A percentile compares a stretch with the other conserved stretches of the same genome.
phyloP scores from a whole-genome alignment of 176 grass and related monocot genomes.

The Hsuehochloa calcarea region DNA sequence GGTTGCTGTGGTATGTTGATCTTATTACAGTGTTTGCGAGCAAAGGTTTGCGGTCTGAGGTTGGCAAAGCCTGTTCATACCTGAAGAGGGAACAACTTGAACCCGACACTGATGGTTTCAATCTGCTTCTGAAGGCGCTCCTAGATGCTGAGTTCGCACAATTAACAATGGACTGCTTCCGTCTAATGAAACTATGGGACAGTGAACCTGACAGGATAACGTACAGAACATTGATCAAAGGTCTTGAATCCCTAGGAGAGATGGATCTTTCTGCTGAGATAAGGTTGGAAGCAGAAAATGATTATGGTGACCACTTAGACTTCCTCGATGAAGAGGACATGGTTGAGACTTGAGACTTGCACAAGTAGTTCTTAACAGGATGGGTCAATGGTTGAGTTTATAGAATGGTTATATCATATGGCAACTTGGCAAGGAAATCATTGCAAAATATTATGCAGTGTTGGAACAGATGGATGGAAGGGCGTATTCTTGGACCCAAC shows the following conservation, averaged over 20 bases:
- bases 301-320: background rate
- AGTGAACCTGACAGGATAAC: slow-evolving; percentile 67
- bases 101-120: slow-evolving; percentile 72
- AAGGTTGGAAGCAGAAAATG: slow-evolving; percentile 57
- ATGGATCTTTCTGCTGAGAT: slow-evolving; percentile 47
- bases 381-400: background rate
- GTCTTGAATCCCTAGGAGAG: slow-evolving; percentile 61
- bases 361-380: background rate
- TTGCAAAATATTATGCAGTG: background rate
- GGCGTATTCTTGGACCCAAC: background rate
- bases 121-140: slow-evolving; percentile 57
- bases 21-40: slow-evolving; percentile 68
- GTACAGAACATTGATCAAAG: slow-evolving; percentile 58
- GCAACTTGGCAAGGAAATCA: background rate
- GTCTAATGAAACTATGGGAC: slow-evolving; percentile 58
- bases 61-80: slow-evolving; percentile 58
- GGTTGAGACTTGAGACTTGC: background rate
- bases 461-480: background rate
- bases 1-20: slow-evolving; percentile 59
- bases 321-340: slow-evolving; percentile 27
- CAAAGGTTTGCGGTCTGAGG: slow-evolving; percentile 46
- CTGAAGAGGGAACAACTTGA: slow-evolving; percentile 68
- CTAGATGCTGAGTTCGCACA: slow-evolving; percentile 59
- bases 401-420: background rate
- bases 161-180: slow-evolving; percentile 32